Conservation (phyloP, 2,329 filamentous ascomycete genomes). For the Diaporthe helianthi region DNA sequence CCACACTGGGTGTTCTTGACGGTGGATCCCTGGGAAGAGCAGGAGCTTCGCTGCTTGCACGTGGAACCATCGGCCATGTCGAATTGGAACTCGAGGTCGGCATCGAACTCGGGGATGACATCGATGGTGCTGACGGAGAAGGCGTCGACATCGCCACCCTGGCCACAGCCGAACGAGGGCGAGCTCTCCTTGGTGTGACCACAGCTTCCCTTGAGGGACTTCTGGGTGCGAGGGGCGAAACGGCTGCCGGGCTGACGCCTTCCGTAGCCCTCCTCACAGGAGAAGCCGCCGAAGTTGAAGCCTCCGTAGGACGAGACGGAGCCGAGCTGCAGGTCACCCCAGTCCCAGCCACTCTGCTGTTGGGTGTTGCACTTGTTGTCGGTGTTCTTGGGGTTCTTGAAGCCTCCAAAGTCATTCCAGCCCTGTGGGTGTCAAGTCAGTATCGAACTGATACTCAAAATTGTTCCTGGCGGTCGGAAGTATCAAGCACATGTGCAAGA, state of each 20-base stretch:
- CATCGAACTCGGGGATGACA: slow-evolving; percentile 76
- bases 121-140: slow-evolving; percentile 82
- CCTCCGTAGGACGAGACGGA: slow-evolving; percentile 71
- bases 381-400: slow-evolving; percentile 73
- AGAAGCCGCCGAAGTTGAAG: slow-evolving; percentile 77
- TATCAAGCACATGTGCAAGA: too few relatives aligned
- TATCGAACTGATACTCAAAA: too few relatives aligned
- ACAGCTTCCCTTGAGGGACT: slow-evolving; percentile 67
- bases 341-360: slow-evolving; percentile 77
- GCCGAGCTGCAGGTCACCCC: slow-evolving; percentile 67
- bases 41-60: slow-evolving; percentile 80
- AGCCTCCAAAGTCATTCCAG: slow-evolving; percentile 52
- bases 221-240: slow-evolving; percentile 59
- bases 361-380: slow-evolving; percentile 78
- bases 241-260: slow-evolving; percentile 59
- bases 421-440: slow-evolving; percentile 36
- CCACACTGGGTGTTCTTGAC: slow-evolving; percentile 90
- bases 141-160: slow-evolving; percentile 44
- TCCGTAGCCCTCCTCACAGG: slow-evolving; percentile 64
- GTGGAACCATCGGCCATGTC: slow-evolving; percentile 80
- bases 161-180: slow-evolving; percentile 64
- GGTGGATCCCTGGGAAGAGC: slow-evolving; percentile 70
- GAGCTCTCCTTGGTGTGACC: slow-evolving; percentile 52
- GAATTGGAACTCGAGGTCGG: slow-evolving; percentile 85
- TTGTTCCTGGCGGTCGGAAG: too few relatives aligned